Evolutionary conservation across 495 filamentous ascomycete genomes (phyloP).

Genomic region (Aspergillus panamensis): DNA sequence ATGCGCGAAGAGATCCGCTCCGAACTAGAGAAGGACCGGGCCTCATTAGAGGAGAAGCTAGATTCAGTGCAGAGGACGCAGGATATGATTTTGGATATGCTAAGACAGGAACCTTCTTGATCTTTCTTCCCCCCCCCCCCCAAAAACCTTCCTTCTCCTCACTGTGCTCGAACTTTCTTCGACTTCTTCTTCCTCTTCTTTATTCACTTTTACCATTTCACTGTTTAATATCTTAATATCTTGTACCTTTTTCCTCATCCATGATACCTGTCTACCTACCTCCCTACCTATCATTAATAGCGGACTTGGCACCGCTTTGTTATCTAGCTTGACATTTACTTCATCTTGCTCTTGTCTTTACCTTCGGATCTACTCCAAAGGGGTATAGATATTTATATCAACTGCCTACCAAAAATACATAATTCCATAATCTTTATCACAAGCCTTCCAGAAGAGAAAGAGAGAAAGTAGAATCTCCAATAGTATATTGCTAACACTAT

Average conservation of each 20-base stretch:
- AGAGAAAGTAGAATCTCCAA: slow-evolving; percentile 15
- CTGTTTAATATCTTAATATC: neutral
- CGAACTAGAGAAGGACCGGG: slow-evolving; percentile 35
- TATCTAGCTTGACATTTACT: too few species aligned
- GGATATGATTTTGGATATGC: slow-evolving; percentile 47
- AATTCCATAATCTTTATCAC: neutral
- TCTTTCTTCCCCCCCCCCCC: slow-evolving; percentile 5
- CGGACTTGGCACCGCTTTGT: too few species aligned
- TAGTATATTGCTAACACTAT: slow-evolving; percentile 23
- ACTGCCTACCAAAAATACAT: neutral
- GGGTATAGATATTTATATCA: too few species aligned
- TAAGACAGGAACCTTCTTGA: slow-evolving; percentile 39
- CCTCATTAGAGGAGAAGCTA: slow-evolving; percentile 34
- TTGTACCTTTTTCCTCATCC: too few species aligned
- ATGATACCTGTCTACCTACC: too few species aligned
- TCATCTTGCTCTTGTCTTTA: too few species aligned
- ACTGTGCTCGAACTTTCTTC: neutral
- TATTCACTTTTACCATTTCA: neutral
- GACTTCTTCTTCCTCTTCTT: neutral
- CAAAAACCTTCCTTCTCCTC: neutral
- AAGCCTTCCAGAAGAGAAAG: neutral
- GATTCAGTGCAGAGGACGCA: slow-evolving; percentile 44
- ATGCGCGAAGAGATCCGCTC: slow-evolving; percentile 30
- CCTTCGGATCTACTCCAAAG: too few species aligned
- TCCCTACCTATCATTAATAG: too few species aligned